A percentile compares a stretch with the other conserved stretches of the same genome.
These are phyloP conservation scores for Chrysosporium keratinophilum DNA, from an alignment of 2,329 filamentous ascomycete genomes.

Conservation along the genomic window DNA sequence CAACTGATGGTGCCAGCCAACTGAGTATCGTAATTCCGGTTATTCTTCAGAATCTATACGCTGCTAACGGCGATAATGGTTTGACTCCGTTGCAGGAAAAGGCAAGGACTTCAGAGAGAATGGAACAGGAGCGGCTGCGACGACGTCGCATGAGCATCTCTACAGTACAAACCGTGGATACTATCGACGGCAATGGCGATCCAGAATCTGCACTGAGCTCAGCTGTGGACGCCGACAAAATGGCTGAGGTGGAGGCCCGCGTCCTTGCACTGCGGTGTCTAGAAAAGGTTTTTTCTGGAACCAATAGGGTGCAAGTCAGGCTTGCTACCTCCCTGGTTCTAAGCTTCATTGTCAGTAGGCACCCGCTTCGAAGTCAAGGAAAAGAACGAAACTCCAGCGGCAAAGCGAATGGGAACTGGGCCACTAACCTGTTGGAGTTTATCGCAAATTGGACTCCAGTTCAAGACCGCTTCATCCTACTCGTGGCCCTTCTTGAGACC, in stretches of 20 bases:
- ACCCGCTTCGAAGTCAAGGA: conserved; percentile 45
- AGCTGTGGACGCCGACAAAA: conserved; percentile 74
- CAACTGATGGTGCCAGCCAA: conserved; percentile 63
- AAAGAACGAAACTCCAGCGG: conserved; percentile 33
- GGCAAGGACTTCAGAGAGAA: conserved; percentile 57
- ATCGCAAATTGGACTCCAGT: conserved; percentile 82
- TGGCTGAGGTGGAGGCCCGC: conserved; percentile 81
- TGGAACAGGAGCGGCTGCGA: conserved; percentile 52
- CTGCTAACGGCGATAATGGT: conserved; percentile 54
- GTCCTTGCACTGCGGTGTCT: conserved; percentile 76
- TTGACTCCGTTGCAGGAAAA: conserved; percentile 59
- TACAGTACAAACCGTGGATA: conserved; percentile 63
- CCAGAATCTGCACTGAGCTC: conserved; percentile 59
- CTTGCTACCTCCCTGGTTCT: conserved; percentile 63
- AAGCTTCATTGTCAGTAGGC: conserved; percentile 55
- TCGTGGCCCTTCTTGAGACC: conserved; percentile 69
- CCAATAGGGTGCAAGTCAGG: conserved; percentile 72
- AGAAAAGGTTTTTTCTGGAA: conserved; percentile 68
- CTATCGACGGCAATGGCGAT: conserved; percentile 50
- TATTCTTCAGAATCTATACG: conserved; percentile 77
- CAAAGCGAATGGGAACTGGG: conserved; percentile 56
- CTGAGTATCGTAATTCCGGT: conserved; percentile 70
- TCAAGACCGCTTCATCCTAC: conserved; percentile 84
- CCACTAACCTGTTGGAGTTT: conserved; percentile 68
- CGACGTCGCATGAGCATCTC: conserved; percentile 67